Base-by-base conservation (phyloP, 176 grass and related monocot species). In the Triticum turgidum region DNA sequence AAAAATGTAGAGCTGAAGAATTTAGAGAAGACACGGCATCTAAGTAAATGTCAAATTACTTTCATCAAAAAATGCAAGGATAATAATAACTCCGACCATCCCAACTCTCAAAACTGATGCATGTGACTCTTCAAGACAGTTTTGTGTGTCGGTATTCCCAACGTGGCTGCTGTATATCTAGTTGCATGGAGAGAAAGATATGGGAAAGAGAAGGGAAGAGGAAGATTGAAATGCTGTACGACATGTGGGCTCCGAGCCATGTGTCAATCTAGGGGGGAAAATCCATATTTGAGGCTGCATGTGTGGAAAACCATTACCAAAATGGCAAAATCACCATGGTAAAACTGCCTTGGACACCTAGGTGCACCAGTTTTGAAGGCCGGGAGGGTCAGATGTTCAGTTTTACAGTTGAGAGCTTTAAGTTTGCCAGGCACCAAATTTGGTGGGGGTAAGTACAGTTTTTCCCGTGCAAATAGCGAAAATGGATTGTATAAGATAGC, bases 401-500 rank as follows among this genome's bases (percentile, higher is more conserved):
- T 49, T 76, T 32, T 54, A 10, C 18, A 76, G 47, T 20, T 63
- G 21, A 76, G 8, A 76, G n/a, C 38, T 24, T 76, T 54, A 76
- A 54, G 15, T 54, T 32, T 1, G 1, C 73, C 49, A 56, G 45
- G 47, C 15, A 76, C 73, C 47, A 58, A 56, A 77, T 49, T 56
- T 34, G 29, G 18, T 27, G 4, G 51, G 74, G 47, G 20, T 54
- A 54, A 72, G 69, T 72, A 22, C 11, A 25, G 11, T 12, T 56
- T 54, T 56, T 52, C 7, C 17, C 49, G 34, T 79, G 64, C 44
- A 85, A 33, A 85, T 9, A 27, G 62, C 61, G 33, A 64, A 67
- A 64, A 85, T 67, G 34, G n/a, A 69, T 58, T 56, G 39, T 85
- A n/a, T 68, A 67, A 37, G 59, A 77, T 59, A 85, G 21, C 45